Conservation (phyloP, 106 monocot genomes). For the Phalaenopsis aphrodite region DNA sequence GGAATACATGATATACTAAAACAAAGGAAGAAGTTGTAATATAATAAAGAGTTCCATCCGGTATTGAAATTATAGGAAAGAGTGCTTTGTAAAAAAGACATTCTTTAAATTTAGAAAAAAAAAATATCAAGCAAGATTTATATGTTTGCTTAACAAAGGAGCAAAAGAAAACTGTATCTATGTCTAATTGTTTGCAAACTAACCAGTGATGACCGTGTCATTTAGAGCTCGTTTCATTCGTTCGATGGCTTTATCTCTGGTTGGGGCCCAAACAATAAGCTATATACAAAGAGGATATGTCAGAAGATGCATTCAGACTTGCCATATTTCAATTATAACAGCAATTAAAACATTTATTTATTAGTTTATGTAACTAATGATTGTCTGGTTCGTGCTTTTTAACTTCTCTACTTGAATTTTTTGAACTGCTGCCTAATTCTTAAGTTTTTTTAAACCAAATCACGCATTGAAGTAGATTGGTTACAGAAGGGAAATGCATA, state of each 20-base stretch:
- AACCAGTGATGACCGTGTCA: constrained; percentile 85
- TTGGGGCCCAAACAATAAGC: constrained; percentile 97
- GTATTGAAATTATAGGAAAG: not conserved
- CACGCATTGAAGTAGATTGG: not conserved
- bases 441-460: not conserved
- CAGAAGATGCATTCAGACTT: not conserved
- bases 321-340: not conserved
- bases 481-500: constrained; percentile 9
- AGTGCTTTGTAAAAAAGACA: not conserved
- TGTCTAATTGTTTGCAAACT: constrained; percentile 1
- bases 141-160: not conserved
- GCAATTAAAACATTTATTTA: not conserved
- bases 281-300: constrained; percentile 10
- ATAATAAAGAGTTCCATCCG: not conserved
- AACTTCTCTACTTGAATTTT: not conserved
- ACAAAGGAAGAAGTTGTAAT: not conserved
- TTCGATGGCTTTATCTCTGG: constrained; percentile 88
- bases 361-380: not conserved
- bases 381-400: not conserved
- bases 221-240: constrained; percentile 93
- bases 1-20: too few relatives aligned
- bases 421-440: not conserved
- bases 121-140: not conserved
- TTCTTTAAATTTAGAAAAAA: not conserved
- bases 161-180: not conserved